Evolutionary conservation across 768 basidiomycete species (phyloP).

Genomic region (Serendipita indica): DNA sequence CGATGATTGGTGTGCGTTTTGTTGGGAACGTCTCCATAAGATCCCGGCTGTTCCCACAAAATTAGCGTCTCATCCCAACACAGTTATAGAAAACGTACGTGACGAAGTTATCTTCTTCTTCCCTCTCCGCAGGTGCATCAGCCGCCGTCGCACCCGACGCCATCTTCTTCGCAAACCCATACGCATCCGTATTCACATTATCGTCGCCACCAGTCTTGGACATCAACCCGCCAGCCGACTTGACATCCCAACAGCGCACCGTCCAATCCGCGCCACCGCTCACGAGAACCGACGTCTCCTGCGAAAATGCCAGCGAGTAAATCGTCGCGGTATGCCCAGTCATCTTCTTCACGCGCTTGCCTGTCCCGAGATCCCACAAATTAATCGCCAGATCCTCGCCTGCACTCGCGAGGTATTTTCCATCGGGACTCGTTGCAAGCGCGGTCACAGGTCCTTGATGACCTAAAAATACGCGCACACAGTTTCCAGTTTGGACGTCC

Average conservation of each 20-base stretch:
- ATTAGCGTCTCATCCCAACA: constrained; percentile 11
- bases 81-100: constrained; percentile 39
- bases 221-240: constrained; percentile 49
- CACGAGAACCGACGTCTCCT: constrained; percentile 78
- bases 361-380: constrained; percentile 94
- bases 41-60: constrained; percentile 42
- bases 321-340: constrained; percentile 80
- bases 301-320: constrained; percentile 81
- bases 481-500: constrained; percentile 94
- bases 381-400: constrained; percentile 92
- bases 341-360: constrained; percentile 91
- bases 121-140: constrained; percentile 24
- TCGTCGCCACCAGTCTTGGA: constrained; percentile 31
- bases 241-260: constrained; percentile 97
- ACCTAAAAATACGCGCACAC: constrained; percentile 89
- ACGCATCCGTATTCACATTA: constrained; percentile 13
- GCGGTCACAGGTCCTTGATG: constrained; percentile 81
- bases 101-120: constrained; percentile 45
- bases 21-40: constrained; percentile 85
- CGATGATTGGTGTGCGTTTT: constrained; percentile 84
- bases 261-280: constrained; percentile 93
- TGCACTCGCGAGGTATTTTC: constrained; percentile 82
- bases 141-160: constrained; percentile 28
- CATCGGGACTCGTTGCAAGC: constrained; percentile 84
- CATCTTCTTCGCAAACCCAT: constrained; percentile 30